A percentile compares a stretch with the other conserved stretches of the same genome.
phyloP scores from a whole-genome alignment of 2,329 filamentous ascomycete species.

The Cladorrhinum sp. region DNA sequence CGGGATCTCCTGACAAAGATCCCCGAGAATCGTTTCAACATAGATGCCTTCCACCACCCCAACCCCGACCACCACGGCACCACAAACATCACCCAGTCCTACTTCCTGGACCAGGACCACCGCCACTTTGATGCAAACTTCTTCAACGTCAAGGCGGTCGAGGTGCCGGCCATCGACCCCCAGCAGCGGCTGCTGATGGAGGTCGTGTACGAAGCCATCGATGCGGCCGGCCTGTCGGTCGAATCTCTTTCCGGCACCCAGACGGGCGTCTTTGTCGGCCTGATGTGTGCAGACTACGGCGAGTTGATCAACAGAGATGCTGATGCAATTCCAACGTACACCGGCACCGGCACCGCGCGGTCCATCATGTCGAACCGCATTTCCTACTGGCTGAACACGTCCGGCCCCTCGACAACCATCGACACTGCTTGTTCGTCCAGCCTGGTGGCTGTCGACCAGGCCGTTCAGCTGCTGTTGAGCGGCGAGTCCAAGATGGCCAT shows the following conservation, averaged over 20 bases:
- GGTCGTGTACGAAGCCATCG: constrained; percentile 27
- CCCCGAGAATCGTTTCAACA: constrained; percentile 29
- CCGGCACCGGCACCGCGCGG: constrained; percentile 34
- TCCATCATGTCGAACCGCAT: constrained; percentile 31
- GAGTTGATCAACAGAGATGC: not conserved
- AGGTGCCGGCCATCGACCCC: constrained; percentile 29
- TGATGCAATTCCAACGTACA: constrained; percentile 21
- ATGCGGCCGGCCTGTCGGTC: constrained; percentile 34
- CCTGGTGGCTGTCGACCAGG: constrained; percentile 8
- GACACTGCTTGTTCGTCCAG: constrained; percentile 20
- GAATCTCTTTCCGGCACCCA: constrained; percentile 29
- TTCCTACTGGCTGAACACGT: constrained; percentile 6
- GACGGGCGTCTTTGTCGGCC: constrained; percentile 30
- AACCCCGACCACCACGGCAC: constrained; percentile 24
- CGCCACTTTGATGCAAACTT: constrained; percentile 21
- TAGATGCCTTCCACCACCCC: constrained; percentile 34
- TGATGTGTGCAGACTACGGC: not conserved
- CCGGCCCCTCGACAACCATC: constrained; percentile 13
- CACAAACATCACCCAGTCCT: constrained; percentile 7
- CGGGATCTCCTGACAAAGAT: constrained; percentile 19
- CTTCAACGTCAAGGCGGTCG: constrained; percentile 26
- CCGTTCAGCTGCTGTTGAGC: constrained; percentile 15
- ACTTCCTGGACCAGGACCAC: constrained; percentile 9
- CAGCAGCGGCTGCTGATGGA: constrained; percentile 24
- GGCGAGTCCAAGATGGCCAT: constrained; percentile 33